phyloP scores from a whole-genome alignment of 192 early-diverging fungal genomes.

The Coemansia sp. region DNA sequence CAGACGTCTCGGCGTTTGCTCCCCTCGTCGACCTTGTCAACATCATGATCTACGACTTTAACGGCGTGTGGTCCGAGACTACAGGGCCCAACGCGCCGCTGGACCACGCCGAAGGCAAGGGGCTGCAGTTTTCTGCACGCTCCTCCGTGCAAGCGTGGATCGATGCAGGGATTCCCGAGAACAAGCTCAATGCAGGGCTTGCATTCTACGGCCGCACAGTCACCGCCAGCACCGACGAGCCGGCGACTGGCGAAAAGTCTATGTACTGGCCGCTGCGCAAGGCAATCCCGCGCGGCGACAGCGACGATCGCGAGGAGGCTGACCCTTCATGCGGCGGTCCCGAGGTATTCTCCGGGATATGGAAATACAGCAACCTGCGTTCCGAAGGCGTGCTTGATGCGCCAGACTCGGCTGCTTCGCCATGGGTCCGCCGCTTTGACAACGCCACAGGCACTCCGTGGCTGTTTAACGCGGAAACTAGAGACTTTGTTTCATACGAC shows the following conservation, averaged over 20 bases:
- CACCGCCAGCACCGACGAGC: slow-evolving; percentile 18
- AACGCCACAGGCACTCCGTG: slow-evolving; percentile 63
- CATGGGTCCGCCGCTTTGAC: slow-evolving; percentile 67
- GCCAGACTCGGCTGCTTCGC: slow-evolving; percentile 48
- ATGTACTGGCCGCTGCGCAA: slow-evolving; percentile 47
- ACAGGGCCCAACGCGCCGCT: slow-evolving; percentile 67
- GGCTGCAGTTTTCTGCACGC: slow-evolving; percentile 42
- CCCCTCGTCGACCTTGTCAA: slow-evolving; percentile 63
- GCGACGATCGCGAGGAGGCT: slow-evolving; percentile 50
- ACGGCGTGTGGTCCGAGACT: slow-evolving; percentile 60
- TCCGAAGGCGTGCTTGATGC: slow-evolving; percentile 55
- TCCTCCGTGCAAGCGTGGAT: slow-evolving; percentile 57
- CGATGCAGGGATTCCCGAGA: slow-evolving; percentile 59
- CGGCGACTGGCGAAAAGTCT: slow-evolving; percentile 17
- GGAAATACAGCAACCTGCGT: slow-evolving; percentile 65
- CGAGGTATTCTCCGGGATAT: slow-evolving; percentile 60
- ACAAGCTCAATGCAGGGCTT: slow-evolving; percentile 60
- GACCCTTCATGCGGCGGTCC: slow-evolving; percentile 46
- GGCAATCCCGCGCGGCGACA: slow-evolving; percentile 58
- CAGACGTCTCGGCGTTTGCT: slow-evolving; percentile 61
- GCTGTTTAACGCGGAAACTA: slow-evolving; percentile 64
- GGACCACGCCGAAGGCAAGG: slow-evolving; percentile 28
- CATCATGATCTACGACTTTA: slow-evolving; percentile 69
- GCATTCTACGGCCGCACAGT: slow-evolving; percentile 65
- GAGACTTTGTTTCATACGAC: slow-evolving; percentile 70